These are phyloP conservation scores for Amylocystis lapponica DNA, from an alignment of 768 basidiomycete species.

Conservation along the genomic window DNA sequence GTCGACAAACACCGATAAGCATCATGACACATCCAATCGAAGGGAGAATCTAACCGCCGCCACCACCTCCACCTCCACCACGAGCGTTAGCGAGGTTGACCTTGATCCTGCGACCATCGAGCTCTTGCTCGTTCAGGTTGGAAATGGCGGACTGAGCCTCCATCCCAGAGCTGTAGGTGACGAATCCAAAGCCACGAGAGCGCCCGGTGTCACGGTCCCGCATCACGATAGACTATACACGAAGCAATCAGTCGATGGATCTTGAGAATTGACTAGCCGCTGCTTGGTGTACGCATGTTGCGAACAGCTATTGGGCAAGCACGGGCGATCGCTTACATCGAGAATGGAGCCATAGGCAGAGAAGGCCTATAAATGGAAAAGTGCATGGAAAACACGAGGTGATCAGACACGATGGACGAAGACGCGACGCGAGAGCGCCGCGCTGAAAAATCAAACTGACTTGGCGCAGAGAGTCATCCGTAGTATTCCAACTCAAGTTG, in stretches of 20 bases:
- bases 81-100: conserved; percentile 79
- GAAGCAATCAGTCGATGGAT: conserved; percentile 28
- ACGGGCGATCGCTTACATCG: conserved; percentile 63
- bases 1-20: conserved; percentile 3
- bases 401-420: conserved; percentile 38
- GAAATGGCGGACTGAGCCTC: conserved; percentile 80
- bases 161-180: conserved; percentile 54
- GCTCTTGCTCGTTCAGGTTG: conserved; percentile 80
- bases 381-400: conserved; percentile 38
- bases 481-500: conserved; percentile 96
- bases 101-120: conserved; percentile 90
- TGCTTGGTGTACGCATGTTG: too few relatives aligned
- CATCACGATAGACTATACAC: conserved; percentile 88
- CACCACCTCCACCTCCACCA: conserved; percentile 45
- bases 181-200: conserved; percentile 96
- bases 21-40: conserved; percentile 14
- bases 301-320: too few relatives aligned
- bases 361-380: conserved; percentile 65
- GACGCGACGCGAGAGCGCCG: conserved; percentile 9
- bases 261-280: not conserved
- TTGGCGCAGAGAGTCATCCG: conserved; percentile 82
- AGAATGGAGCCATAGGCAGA: conserved; percentile 70
- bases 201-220: conserved; percentile 97
- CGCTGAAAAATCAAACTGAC: conserved; percentile 60
- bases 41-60: too few relatives aligned